Evolutionary conservation across 352 stramenopile species (phyloP).

Genomic region (Phytophthora cactorum): DNA sequence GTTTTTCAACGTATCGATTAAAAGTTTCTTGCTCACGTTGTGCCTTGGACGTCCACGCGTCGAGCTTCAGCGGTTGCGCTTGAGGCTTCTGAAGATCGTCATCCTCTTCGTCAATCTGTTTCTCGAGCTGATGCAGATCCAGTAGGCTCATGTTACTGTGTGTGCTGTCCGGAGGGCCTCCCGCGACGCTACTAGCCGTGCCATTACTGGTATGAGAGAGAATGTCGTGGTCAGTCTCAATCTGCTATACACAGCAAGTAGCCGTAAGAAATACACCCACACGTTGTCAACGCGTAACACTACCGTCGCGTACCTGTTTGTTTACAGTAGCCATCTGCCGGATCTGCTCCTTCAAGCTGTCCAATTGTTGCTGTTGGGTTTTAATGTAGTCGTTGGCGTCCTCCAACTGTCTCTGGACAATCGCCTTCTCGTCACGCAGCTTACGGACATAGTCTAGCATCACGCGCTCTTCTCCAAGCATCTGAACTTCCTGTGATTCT

Average conservation of each 20-base stretch:
- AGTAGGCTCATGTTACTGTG: slow-evolving; percentile 27
- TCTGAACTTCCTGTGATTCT: slow-evolving; percentile 76
- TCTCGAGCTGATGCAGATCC: slow-evolving; percentile 26
- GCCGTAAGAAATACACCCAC: slow-evolving; percentile 28
- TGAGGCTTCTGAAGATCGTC: slow-evolving; percentile 3
- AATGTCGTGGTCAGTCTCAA: slow-evolving; percentile 43
- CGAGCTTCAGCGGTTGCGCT: slow-evolving; percentile 45
- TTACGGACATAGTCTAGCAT: slow-evolving; percentile 89
- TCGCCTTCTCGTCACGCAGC: slow-evolving; percentile 75
- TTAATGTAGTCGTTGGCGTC: slow-evolving; percentile 82
- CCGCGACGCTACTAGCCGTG: slow-evolving; percentile 23
- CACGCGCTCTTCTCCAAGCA: slow-evolving; percentile 79
- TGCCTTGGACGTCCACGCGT: slow-evolving; percentile 48
- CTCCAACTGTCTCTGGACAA: slow-evolving; percentile 70
- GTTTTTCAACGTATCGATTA: slow-evolving; percentile 36
- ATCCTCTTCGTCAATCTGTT: slow-evolving; percentile 26
- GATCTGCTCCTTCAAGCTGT: slow-evolving; percentile 80
- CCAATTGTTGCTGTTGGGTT: slow-evolving; percentile 77
- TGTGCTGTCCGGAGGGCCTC: slow-evolving; percentile 27
- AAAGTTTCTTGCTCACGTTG: slow-evolving; percentile 43
- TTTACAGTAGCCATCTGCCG: slow-evolving; percentile 38
- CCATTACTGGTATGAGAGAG: slow-evolving; percentile 45
- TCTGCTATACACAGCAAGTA: slow-evolving; percentile 34
- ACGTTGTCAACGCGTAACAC: slow-evolving; percentile 3
- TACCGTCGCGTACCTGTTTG: slow-evolving; percentile 40